Evolutionary conservation across 2,329 filamentous ascomycete genomes (phyloP), one percentile per base, ranked within the genome.

Genomic region (Aspergillus viridinutans): DNA sequence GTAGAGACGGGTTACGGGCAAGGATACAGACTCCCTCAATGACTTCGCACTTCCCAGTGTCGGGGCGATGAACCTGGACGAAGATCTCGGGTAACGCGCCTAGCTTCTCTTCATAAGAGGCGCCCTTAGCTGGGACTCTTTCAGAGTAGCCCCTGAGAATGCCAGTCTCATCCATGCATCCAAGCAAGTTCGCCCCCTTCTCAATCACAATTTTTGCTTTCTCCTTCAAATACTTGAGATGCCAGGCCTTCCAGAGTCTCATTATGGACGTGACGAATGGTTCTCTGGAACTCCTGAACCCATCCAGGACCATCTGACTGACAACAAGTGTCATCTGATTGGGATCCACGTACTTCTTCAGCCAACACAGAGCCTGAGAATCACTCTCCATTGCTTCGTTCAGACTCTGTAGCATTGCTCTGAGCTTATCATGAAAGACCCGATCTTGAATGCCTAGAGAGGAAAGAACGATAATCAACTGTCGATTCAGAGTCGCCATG

Each of bases 1-100:
- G 93, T 6, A 99, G 81, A 0, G 93, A 97, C 0, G 94, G 94
- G 65, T 99, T 99, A 26, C 94, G 87, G 1, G 92, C 92, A 0
- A 99, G 80, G 6, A 96, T 78, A 66, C 94, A 97, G 3, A 90
- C 68, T 0, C 92, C 92, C 59, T 86, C 80, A 25, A 97, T 83
- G 1, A 93, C 77, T 52, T 79, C 82, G 64, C 88, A 87, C 23
- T 80, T 77, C 1, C 77, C 78, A 25, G 74, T 78, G 8, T 81
- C 76, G 0, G 80, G 78, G 8, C 84, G 81, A 0, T 87, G 86
- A 0, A 97, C 79, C 68, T 97, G 92, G 0, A 97, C 71, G 67
- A 97, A 99, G 8, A 99, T 91, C 67, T 99, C 87, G 0, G 94
- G 92, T 1, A 96, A 76, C 1, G 79, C 74, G 8, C 80, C 74